Evolutionary conservation across 768 basidiomycete species (phyloP).

Genomic region (Obba rivulosa): DNA sequence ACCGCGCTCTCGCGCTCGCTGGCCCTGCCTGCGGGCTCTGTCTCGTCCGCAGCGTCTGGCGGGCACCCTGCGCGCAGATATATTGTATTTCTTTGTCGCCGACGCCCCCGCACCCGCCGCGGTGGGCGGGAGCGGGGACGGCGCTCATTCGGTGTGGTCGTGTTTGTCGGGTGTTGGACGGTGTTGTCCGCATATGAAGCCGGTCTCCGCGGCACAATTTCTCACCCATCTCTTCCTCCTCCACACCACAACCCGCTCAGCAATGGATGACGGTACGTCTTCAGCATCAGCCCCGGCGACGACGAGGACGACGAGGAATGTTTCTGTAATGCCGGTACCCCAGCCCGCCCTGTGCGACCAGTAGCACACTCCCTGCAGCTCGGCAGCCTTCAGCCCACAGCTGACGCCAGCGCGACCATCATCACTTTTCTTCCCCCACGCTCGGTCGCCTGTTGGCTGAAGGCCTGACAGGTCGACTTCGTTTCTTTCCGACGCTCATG

Average conservation of each 20-base stretch:
- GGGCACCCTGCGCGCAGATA: neutral
- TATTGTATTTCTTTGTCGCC: neutral
- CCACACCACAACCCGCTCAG: slow-evolving; percentile 27
- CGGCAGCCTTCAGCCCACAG: slow-evolving; percentile 18
- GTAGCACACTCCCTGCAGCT: slow-evolving; percentile 8
- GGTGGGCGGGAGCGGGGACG: slow-evolving; percentile 1
- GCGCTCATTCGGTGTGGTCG: slow-evolving; percentile 15
- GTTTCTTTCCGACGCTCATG: slow-evolving; percentile 7
- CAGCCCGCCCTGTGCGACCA: slow-evolving; percentile 12
- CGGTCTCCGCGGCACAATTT: slow-evolving; percentile 7
- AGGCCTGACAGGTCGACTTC: slow-evolving; percentile 15
- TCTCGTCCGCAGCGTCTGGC: neutral
- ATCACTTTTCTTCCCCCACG: slow-evolving; percentile 4
- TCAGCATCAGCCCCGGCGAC: slow-evolving; percentile 73
- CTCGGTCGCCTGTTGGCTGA: slow-evolving; percentile 24
- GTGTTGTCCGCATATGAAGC: slow-evolving; percentile 9
- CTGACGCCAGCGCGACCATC: slow-evolving; percentile 12
- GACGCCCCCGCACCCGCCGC: neutral
- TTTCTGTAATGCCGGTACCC: slow-evolving; percentile 8
- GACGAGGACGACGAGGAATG: slow-evolving; percentile 35
- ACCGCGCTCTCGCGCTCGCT: slow-evolving; percentile 6
- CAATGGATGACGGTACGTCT: slow-evolving; percentile 74
- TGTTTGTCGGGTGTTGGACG: slow-evolving; percentile 14
- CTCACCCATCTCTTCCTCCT: slow-evolving; percentile 18
- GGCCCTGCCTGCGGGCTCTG: slow-evolving; percentile 2